Conservation (phyloP, 345 rosid genomes). For the Brassica incana region DNA sequence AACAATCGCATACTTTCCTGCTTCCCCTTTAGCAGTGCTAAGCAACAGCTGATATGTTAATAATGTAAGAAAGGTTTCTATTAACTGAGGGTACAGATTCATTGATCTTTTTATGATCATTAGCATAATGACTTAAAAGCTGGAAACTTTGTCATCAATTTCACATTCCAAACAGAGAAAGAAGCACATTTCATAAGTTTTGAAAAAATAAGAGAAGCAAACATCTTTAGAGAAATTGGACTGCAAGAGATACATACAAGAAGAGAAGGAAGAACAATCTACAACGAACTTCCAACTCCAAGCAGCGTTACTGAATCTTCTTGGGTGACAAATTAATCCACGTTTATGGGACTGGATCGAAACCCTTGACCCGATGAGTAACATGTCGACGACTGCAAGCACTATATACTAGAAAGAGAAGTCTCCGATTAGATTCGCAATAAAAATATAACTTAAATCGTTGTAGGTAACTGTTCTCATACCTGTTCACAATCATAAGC, state of each 20-base stretch:
- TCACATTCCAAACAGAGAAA: not conserved
- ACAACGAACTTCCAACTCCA: no score
- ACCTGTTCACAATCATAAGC: no score
- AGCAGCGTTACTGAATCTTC: no score
- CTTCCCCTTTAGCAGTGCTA: not conserved
- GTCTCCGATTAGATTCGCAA: no score
- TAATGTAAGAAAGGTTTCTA: not conserved
- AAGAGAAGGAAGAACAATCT: not conserved
- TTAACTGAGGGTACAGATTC: not conserved
- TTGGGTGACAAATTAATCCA: no score
- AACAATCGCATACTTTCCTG: not conserved
- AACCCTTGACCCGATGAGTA: no score
- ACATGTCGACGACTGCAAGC: no score
- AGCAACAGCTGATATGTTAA: not conserved
- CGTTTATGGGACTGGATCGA: no score
- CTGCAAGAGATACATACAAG: not conserved
- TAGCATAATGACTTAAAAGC: not conserved
- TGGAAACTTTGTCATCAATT: not conserved
- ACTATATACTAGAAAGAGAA: no score
- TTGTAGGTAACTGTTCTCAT: no score
- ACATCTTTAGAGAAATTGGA: not conserved
- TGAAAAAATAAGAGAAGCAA: not conserved
- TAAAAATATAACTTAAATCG: no score
- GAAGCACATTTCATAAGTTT: not conserved
- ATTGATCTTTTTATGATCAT: not conserved